Conservation (phyloP, 805 yeast species). For the Teunomyces lycoperdinae region DNA sequence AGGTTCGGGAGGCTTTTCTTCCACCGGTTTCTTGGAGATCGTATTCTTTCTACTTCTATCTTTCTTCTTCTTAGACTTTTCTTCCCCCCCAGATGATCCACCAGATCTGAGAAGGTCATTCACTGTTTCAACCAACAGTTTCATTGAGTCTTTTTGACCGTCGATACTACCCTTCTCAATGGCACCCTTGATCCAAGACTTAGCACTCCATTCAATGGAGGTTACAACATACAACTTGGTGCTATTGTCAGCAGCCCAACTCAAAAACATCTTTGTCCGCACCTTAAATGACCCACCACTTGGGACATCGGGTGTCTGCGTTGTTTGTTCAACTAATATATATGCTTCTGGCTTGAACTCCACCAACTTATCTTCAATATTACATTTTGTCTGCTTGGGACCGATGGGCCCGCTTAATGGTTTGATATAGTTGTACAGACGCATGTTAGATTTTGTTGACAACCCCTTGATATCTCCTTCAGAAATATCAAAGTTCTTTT, state of each 20-base stretch:
- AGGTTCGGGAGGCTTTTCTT: not conserved
- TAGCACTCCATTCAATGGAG: slow-evolving; percentile 83
- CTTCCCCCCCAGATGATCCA: slow-evolving; percentile 8
- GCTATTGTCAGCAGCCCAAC: slow-evolving; percentile 68
- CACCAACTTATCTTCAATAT: slow-evolving; percentile 51
- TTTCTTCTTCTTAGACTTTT: slow-evolving; percentile 9
- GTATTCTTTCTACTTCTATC: slow-evolving; percentile 13
- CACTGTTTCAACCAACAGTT: slow-evolving; percentile 46
- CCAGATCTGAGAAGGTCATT: slow-evolving; percentile 32
- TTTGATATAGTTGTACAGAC: slow-evolving; percentile 67
- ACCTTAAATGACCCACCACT: slow-evolving; percentile 82
- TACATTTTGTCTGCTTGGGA: slow-evolving; percentile 85
- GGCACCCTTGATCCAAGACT: slow-evolving; percentile 87
- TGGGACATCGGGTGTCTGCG: slow-evolving; percentile 92
- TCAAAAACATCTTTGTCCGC: slow-evolving; percentile 64
- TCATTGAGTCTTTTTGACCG: slow-evolving; percentile 72
- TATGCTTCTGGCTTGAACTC: slow-evolving; percentile 49
- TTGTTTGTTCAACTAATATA: slow-evolving; percentile 59
- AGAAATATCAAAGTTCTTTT: slow-evolving; percentile 23
- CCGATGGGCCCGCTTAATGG: slow-evolving; percentile 82
- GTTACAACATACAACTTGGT: slow-evolving; percentile 66
- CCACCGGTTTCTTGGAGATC: slow-evolving; percentile 1
- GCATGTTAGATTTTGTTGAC: slow-evolving; percentile 38
- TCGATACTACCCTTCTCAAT: slow-evolving; percentile 80
- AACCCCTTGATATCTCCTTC: slow-evolving; percentile 28